A percentile compares a stretch with the other conserved stretches of the same genome.
Evolutionary conservation across 2,329 filamentous ascomycete genomes (phyloP).

Genomic region (Trichocomaceae sp.): DNA sequence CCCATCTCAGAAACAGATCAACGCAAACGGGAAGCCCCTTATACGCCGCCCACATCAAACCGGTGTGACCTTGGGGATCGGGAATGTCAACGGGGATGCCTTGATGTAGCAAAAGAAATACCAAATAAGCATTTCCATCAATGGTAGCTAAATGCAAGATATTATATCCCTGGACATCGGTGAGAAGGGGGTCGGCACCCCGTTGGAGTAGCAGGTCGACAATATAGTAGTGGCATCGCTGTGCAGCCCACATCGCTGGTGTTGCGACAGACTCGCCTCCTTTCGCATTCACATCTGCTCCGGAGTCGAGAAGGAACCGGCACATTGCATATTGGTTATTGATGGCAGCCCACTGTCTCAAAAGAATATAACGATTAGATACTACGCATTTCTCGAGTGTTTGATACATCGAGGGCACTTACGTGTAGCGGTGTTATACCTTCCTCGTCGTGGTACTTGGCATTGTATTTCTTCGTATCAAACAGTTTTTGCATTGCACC

Average conservation of each 20-base stretch:
- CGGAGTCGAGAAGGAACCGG: constrained; percentile 80
- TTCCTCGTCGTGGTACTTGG: constrained; percentile 78
- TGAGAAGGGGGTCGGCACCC: constrained; percentile 86
- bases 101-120: constrained; percentile 86
- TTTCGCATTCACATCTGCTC: constrained; percentile 88
- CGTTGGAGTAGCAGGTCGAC: constrained; percentile 86
- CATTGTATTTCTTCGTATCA: constrained; percentile 71
- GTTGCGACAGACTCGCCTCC: constrained; percentile 94
- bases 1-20: constrained; percentile 88
- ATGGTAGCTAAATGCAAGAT: constrained; percentile 95
- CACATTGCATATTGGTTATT: constrained; percentile 98
- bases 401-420: not conserved
- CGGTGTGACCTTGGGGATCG: constrained; percentile 85
- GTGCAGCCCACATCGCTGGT: constrained; percentile 92
- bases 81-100: constrained; percentile 89
- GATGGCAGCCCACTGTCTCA: constrained; percentile 84
- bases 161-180: constrained; percentile 95
- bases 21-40: constrained; percentile 92
- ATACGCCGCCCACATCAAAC: constrained; percentile 98
- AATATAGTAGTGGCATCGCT: constrained; percentile 93
- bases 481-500: constrained; percentile 83
- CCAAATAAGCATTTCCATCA: constrained; percentile 86
- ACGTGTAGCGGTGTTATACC: constrained; percentile 95
- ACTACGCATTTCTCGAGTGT: not conserved
- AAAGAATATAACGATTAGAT: constrained; percentile 16